Evolutionary conservation across 176 grass and related monocot genomes (phyloP).

Genomic region (Zoysia pacifica): DNA sequence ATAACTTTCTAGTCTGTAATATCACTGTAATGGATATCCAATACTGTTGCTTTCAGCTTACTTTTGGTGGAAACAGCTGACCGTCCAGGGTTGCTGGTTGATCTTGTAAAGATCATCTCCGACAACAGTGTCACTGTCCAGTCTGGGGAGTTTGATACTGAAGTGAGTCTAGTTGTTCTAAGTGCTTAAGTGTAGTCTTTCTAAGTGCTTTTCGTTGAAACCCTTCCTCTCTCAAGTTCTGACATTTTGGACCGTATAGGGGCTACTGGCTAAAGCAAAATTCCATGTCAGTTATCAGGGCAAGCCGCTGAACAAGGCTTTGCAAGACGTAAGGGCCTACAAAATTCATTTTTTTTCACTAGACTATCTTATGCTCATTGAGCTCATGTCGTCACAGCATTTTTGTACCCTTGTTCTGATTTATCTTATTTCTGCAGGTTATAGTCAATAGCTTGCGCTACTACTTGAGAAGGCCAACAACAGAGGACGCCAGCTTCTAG

Average conservation of each 20-base stretch:
- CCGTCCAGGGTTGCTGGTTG: conserved; percentile 83
- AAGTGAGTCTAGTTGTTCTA: conserved; percentile 43
- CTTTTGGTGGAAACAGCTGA: conserved; percentile 92
- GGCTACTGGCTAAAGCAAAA: conserved; percentile 92
- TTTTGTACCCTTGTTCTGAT: conserved; percentile 25
- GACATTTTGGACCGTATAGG: conserved; percentile 53
- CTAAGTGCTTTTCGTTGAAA: neutral
- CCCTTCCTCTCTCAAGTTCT: conserved; percentile 33
- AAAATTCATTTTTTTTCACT: neutral
- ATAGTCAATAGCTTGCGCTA: conserved; percentile 93
- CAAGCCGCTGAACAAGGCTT: conserved; percentile 58
- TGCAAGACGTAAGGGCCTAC: conserved; percentile 65
- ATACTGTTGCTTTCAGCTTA: conserved; percentile 61
- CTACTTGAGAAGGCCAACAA: conserved; percentile 92
- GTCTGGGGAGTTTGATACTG: conserved; percentile 95
- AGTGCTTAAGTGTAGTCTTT: neutral
- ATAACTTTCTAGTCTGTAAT: neutral
- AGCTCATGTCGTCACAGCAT: neutral
- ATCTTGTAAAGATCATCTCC: conserved; percentile 88
- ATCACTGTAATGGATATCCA: conserved; percentile 10
- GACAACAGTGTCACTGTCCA: conserved; percentile 85
- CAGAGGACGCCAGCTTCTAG: conserved; percentile 86
- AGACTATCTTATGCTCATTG: neutral
- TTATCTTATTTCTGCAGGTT: conserved; percentile 57
- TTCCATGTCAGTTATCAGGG: conserved; percentile 93